Conservation (phyloP, 495 filamentous ascomycete genomes). For the Cudoniella acicularis region DNA sequence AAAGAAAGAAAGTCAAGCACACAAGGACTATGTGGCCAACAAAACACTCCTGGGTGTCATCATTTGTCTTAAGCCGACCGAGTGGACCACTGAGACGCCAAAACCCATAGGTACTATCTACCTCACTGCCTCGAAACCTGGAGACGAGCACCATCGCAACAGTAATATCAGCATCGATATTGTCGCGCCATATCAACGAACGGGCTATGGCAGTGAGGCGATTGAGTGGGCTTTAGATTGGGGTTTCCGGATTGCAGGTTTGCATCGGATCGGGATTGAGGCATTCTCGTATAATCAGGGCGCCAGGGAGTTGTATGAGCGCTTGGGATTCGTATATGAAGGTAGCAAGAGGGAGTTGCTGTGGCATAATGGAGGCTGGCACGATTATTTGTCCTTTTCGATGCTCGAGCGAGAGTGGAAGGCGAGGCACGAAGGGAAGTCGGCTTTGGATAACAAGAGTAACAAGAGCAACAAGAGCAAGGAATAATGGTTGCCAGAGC, state of each 20-base stretch:
- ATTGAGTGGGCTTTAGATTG: conserved; percentile 48
- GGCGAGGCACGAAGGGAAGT: neutral
- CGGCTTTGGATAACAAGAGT: neutral
- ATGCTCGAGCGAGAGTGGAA: conserved; percentile 49
- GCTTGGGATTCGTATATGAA: conserved; percentile 46
- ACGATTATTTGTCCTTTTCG: conserved; percentile 36
- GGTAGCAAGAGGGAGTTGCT: conserved; percentile 42
- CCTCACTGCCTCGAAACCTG: conserved; percentile 17
- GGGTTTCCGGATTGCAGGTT: conserved; percentile 40
- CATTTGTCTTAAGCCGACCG: conserved; percentile 32
- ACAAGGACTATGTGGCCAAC: conserved; percentile 26
- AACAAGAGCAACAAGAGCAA: too few species aligned
- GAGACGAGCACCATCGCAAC: conserved; percentile 37
- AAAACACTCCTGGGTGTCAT: conserved; percentile 30
- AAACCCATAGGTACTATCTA: conserved; percentile 28
- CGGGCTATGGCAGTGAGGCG: conserved; percentile 53
- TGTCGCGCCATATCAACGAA: conserved; percentile 32
- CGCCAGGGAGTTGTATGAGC: conserved; percentile 41
- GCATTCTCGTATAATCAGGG: conserved; percentile 41
- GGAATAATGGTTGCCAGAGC: too few species aligned
- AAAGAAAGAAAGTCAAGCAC: conserved; percentile 19
- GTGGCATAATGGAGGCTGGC: conserved; percentile 39
- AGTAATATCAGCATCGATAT: conserved; percentile 41
- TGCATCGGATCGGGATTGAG: conserved; percentile 43
- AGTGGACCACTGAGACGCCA: neutral